A percentile compares a stretch with the other conserved stretches of the same genome.
Evolutionary conservation across 2,329 filamentous ascomycete genomes (phyloP).

Genomic region (Dactylellina sp.): DNA sequence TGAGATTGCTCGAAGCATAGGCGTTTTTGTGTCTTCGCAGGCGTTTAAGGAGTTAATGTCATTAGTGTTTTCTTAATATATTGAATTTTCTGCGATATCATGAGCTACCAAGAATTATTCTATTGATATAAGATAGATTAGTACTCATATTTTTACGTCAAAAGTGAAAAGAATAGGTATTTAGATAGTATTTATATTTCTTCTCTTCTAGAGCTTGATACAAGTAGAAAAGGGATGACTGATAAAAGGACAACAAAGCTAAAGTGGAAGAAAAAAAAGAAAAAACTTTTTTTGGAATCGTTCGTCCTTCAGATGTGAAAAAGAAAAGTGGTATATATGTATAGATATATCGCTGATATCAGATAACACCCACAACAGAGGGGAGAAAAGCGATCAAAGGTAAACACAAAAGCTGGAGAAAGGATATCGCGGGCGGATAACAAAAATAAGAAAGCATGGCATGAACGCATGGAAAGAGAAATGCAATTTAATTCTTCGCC

Average conservation of each 20-base stretch:
- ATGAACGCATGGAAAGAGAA: slow-evolving; percentile 10
- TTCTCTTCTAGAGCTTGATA: not conserved
- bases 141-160: no score
- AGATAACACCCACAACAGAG: slow-evolving; percentile 15
- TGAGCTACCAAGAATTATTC: no score
- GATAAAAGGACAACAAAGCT: not conserved
- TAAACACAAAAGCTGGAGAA: slow-evolving; percentile 11
- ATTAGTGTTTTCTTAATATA: no score
- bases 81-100: no score
- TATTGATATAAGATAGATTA: no score
- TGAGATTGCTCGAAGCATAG: no score
- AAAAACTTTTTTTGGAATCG: not conserved
- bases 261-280: slow-evolving; percentile 1
- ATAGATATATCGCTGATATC: slow-evolving; percentile 46
- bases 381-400: slow-evolving; percentile 15
- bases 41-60: no score
- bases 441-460: no score
- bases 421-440: slow-evolving; percentile 5
- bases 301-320: not conserved
- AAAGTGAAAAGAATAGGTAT: no score
- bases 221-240: not conserved
- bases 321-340: not conserved
- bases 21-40: no score
- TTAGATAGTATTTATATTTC: not conserved
- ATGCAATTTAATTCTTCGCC: slow-evolving; percentile 43